These are phyloP conservation scores for Curvularia eragrostidis DNA, from an alignment of 2,329 filamentous ascomycete species.

Conservation along the genomic window DNA sequence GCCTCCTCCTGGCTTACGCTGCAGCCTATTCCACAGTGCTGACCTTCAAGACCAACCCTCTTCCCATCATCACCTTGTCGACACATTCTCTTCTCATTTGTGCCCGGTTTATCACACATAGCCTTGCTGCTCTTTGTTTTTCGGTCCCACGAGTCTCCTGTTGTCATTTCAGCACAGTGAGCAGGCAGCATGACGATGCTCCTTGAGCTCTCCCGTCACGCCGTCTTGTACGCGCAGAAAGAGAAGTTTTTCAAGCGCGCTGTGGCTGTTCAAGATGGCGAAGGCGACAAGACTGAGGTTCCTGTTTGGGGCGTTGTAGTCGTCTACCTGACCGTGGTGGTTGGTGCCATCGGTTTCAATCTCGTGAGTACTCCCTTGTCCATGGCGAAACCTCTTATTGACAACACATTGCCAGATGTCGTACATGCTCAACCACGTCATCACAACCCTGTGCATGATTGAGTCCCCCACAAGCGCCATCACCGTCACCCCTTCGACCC, in stretches of 20 bases:
- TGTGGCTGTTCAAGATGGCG: constrained; percentile 15
- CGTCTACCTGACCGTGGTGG: constrained; percentile 46
- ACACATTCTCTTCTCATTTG: constrained; percentile 9
- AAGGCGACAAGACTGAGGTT: constrained; percentile 30
- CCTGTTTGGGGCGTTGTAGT: constrained; percentile 39
- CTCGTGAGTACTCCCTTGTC: constrained; percentile 45
- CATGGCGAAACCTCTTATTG: constrained; percentile 1
- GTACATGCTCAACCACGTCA: constrained; percentile 67
- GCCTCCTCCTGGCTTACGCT: constrained; percentile 23
- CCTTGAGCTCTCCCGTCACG: constrained; percentile 41
- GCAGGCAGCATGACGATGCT: constrained; percentile 30
- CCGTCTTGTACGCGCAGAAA: constrained; percentile 36
- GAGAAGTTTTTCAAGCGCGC: constrained; percentile 39
- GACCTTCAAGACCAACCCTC: constrained; percentile 16
- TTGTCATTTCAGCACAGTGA: background rate
- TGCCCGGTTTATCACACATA: constrained; percentile 7
- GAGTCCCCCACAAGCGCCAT: constrained; percentile 65
- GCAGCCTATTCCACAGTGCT: constrained; percentile 19
- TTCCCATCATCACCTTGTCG: constrained; percentile 5
- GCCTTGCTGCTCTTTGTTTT: background rate
- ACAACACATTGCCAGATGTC: constrained; percentile 33
- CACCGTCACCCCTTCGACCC: constrained; percentile 57
- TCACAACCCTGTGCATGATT: constrained; percentile 68
- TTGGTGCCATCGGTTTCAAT: constrained; percentile 52
- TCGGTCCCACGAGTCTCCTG: background rate